Base-by-base conservation (phyloP, 1,139 yeast species). In the Debaryomycetaceae sp. region DNA sequence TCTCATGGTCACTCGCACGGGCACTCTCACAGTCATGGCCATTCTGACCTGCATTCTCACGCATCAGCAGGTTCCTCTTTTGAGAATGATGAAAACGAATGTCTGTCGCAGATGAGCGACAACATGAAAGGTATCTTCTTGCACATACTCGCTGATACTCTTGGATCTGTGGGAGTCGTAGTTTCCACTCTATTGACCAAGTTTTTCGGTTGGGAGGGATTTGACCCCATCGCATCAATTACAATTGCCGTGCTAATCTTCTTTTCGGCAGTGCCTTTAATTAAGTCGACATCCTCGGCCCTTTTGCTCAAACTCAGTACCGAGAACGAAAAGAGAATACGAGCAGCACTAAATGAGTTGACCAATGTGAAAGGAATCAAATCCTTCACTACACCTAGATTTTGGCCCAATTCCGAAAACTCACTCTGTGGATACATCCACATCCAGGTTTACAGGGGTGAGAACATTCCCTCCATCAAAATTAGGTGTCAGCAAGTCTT, bases 161-260 rank as follows among this genome's bases (percentile, higher is more conserved):
- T 95, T 33, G 99, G 99, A 0, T 91, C 98, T 0, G 96, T 90
- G 0, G 98, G 99, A 5, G 99, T 95, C 23, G 93, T 95, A 9
- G 65, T 88, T 0, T 90, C 98, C 0, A 93, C 99, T 0, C 46
- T 85, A 1, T 63, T 85, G 36, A 82, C 87, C 22, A 81, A 80
- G 46, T 49, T 76, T 13, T 77, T 83, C 59, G 66, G 73, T 20
- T 76, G 84, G 66, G 72, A 78, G 37, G 87, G 87, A 0, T 87
- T 88, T 59, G 99, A 93, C 59, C 97, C 99, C 0, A 65, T 93
- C 20, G 96, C 98, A 0, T 91, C 98, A 1, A 73, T 95, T 4
- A 75, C 90, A 55, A 93, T 93, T 49, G 97, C 97, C 0, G 67
- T 78, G 5, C 72, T 93, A 57, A 90, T 95, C 49, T 80, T 91